Percentiles rank a stretch among this genome's conserved stretches.
These are phyloP conservation scores for Deakozyma indianensis DNA, from an alignment of 805 yeast species.

Conservation along the genomic window DNA sequence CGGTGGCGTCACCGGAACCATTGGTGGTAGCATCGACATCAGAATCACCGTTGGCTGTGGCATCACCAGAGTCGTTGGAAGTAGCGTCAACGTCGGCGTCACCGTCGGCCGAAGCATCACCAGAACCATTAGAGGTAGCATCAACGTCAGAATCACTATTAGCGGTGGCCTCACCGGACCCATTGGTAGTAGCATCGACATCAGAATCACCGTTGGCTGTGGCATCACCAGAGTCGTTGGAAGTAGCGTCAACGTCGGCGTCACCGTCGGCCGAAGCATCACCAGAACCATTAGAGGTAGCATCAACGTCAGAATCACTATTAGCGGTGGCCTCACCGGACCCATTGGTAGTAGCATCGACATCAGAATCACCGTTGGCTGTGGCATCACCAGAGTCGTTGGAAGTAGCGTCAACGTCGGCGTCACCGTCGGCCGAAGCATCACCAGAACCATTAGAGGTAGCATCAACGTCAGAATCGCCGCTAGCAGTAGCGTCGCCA, in stretches of 20 bases:
- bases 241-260: background rate
- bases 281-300: background rate
- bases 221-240: background rate
- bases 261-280: background rate
- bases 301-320: background rate
- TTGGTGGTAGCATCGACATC: background rate
- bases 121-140: background rate
- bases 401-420: background rate
- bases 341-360: background rate
- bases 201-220: background rate
- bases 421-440: background rate
- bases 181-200: background rate
- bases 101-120: background rate
- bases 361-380: background rate
- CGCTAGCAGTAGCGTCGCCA: background rate
- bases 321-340: background rate
- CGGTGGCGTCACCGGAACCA: background rate
- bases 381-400: background rate
- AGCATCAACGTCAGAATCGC: background rate
- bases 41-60: background rate
- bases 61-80: background rate
- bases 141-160: background rate
- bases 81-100: background rate
- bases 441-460: background rate
- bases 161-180: background rate